A percentile compares a stretch with the other conserved stretches of the same genome.
These are phyloP conservation scores for Leptodontidium sp. DNA, from an alignment of 2,329 filamentous ascomycete genomes.

Conservation along the genomic window DNA sequence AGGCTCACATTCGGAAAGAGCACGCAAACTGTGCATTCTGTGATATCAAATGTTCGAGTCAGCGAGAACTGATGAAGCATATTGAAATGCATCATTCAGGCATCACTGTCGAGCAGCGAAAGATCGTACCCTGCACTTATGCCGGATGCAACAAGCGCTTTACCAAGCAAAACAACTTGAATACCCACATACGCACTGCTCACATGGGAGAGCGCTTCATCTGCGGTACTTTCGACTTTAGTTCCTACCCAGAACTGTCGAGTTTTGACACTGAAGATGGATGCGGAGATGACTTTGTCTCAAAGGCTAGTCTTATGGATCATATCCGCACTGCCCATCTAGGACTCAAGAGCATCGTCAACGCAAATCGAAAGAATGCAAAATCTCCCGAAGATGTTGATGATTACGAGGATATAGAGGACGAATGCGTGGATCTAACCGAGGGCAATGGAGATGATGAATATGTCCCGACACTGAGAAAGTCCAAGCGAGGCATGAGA, in stretches of 20 bases:
- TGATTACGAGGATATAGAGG: slow-evolving; percentile 30
- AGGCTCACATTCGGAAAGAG: slow-evolving; percentile 74
- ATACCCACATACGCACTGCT: slow-evolving; percentile 77
- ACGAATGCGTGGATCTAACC: slow-evolving; percentile 19
- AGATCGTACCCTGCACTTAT: slow-evolving; percentile 71
- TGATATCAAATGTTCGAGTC: slow-evolving; percentile 70
- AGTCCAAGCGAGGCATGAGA: slow-evolving; percentile 29
- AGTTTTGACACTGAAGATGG: slow-evolving; percentile 72
- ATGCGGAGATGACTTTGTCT: slow-evolving; percentile 79
- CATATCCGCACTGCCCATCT: slow-evolving; percentile 87
- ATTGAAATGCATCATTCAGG: slow-evolving; percentile 79
- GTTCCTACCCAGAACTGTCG: slow-evolving; percentile 62
- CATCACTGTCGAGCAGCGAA: slow-evolving; percentile 67
- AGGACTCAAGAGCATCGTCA: slow-evolving; percentile 57
- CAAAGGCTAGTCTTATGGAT: slow-evolving; percentile 81
- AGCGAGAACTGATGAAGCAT: slow-evolving; percentile 76
- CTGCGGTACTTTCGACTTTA: slow-evolving; percentile 76
- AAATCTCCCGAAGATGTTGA: slow-evolving; percentile 16
- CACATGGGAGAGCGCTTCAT: slow-evolving; percentile 81
- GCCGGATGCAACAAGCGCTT: slow-evolving; percentile 78
- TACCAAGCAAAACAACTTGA: slow-evolving; percentile 84
- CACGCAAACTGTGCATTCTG: slow-evolving; percentile 84
- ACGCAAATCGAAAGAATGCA: slow-evolving; percentile 50
- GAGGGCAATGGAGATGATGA: slow-evolving; percentile 16
- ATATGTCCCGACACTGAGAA: slow-evolving; percentile 17